Conservation (phyloP, 176 grass and related monocot species). For the Avena sativa region DNA sequence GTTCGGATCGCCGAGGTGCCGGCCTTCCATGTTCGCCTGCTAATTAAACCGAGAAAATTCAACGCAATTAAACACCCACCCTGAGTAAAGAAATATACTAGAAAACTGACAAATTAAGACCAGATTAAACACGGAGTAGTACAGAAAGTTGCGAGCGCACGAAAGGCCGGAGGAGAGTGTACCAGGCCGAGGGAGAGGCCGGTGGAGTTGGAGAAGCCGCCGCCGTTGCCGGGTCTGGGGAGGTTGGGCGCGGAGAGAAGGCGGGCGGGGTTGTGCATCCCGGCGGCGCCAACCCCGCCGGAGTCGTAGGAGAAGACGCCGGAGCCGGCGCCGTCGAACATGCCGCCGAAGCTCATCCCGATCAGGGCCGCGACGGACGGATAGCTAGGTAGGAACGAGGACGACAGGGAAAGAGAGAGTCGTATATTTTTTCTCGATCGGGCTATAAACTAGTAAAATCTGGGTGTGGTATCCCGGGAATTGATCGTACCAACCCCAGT, state of each 20-base stretch:
- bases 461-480: background rate
- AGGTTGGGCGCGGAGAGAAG: slow-evolving; percentile 36
- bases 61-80: background rate
- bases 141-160: too few species aligned
- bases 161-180: background rate
- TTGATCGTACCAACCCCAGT: slow-evolving; percentile 10
- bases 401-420: background rate
- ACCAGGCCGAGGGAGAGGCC: slow-evolving; percentile 95
- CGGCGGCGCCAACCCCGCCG: slow-evolving; percentile 14
- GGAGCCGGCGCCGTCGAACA: slow-evolving; percentile 74
- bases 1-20: slow-evolving; percentile 45
- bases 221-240: slow-evolving; percentile 32
- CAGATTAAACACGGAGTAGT: background rate
- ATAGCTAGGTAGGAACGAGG: background rate
- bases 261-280: slow-evolving; percentile 50
- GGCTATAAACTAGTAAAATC: too few species aligned
- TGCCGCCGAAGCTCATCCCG: slow-evolving; percentile 88
- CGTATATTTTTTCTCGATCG: background rate
- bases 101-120: background rate
- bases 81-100: background rate
- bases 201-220: slow-evolving; percentile 53
- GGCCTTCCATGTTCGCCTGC: slow-evolving; percentile 75
- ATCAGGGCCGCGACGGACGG: background rate
- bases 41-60: background rate
- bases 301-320: slow-evolving; percentile 61